Evolutionary conservation across 2,329 filamentous ascomycete genomes (phyloP).

Genomic region (Fusarium beomiforme): DNA sequence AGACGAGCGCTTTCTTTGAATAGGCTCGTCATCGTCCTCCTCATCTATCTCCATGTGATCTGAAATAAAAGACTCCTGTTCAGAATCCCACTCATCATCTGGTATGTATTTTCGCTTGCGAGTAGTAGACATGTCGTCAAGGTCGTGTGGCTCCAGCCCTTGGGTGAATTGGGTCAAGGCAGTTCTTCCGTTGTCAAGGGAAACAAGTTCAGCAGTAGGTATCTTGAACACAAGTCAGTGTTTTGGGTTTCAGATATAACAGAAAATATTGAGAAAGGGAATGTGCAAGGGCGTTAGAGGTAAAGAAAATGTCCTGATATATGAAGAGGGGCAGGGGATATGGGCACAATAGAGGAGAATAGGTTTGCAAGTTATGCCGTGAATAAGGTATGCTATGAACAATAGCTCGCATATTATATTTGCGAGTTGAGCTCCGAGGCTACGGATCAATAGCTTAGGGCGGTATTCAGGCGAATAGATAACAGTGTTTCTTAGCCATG

Average conservation of each 20-base stretch:
- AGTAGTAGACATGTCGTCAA: constrained; percentile 22
- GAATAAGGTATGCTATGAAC: constrained; percentile 27
- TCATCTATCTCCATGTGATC: constrained; percentile 44
- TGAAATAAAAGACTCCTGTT: constrained; percentile 33
- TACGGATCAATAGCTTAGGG: constrained; percentile 1
- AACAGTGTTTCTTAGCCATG: background rate
- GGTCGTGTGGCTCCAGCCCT: constrained; percentile 12
- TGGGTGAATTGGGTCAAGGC: constrained; percentile 43
- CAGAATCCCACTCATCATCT: constrained; percentile 46
- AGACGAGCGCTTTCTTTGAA: constrained; percentile 8
- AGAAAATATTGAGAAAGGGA: background rate
- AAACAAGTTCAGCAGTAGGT: constrained; percentile 43
- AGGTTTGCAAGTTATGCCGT: constrained; percentile 24
- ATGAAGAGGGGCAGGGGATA: constrained; percentile 9
- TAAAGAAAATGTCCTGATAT: background rate
- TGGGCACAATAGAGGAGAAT: constrained; percentile 19
- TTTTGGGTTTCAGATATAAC: background rate
- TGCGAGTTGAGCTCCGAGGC: background rate
- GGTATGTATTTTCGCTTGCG: constrained; percentile 47
- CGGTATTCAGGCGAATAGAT: background rate
- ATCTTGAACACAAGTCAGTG: constrained; percentile 45
- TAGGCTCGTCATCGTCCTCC: constrained; percentile 32
- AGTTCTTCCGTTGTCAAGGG: constrained; percentile 46
- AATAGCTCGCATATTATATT: constrained; percentile 8
- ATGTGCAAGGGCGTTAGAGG: background rate